These are phyloP conservation scores for Phytophthora sansomeana DNA, from an alignment of 352 stramenopile genomes.

Conservation along the genomic window DNA sequence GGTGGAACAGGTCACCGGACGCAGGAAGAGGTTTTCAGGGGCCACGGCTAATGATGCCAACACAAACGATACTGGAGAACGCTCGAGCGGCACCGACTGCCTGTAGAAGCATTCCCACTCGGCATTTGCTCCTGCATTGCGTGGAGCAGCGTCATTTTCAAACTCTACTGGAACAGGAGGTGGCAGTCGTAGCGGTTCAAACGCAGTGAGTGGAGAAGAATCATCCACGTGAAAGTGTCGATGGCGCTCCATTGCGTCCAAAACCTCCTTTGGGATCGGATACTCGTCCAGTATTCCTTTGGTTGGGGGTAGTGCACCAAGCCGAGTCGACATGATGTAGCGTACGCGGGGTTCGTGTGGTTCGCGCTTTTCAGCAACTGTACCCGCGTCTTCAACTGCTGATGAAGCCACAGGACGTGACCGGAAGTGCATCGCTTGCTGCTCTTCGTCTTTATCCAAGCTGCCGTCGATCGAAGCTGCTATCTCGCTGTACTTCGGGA, in stretches of 20 bases:
- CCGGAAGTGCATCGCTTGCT: slow-evolving; percentile 67
- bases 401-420: slow-evolving; percentile 49
- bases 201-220: slow-evolving; percentile 66
- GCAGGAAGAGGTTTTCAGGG: slow-evolving; percentile 51
- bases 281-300: slow-evolving; percentile 80
- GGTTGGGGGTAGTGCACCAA: slow-evolving; percentile 59
- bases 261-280: slow-evolving; percentile 71
- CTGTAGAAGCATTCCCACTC: slow-evolving; percentile 74
- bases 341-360: slow-evolving; percentile 52
- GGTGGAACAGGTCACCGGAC: slow-evolving; percentile 73
- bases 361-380: slow-evolving; percentile 44
- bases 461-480: slow-evolving; percentile 1
- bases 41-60: slow-evolving; percentile 63
- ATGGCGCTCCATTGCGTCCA: slow-evolving; percentile 69
- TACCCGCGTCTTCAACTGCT: slow-evolving; percentile 48
- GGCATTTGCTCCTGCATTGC: background rate
- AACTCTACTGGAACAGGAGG: slow-evolving; percentile 11
- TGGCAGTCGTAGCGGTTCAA: slow-evolving; percentile 49
- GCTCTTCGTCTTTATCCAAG: slow-evolving; percentile 41
- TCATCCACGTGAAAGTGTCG: slow-evolving; percentile 72
- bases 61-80: slow-evolving; percentile 76
- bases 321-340: slow-evolving; percentile 76
- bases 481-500: slow-evolving; percentile 21
- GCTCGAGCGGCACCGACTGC: slow-evolving; percentile 66
- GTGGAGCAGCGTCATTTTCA: background rate